Evolutionary conservation across 768 basidiomycete genomes (phyloP).

Genomic region (Leucogyrophana mollusca): DNA sequence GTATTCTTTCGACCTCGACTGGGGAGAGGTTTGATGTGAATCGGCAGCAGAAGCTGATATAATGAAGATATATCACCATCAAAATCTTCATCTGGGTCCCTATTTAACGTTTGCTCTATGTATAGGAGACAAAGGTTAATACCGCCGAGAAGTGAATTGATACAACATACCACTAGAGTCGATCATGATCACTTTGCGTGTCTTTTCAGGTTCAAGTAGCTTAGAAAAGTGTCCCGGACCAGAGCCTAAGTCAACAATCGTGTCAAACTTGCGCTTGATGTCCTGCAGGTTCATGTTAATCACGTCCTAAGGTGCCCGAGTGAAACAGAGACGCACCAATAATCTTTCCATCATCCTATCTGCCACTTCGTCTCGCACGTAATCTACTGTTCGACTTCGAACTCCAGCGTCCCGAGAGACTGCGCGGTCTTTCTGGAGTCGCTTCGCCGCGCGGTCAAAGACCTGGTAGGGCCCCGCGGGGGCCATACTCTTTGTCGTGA

Average conservation of each 20-base stretch:
- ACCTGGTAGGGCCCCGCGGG: slow-evolving; percentile 64
- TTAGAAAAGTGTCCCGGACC: slow-evolving; percentile 93
- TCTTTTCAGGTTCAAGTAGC: slow-evolving; percentile 65
- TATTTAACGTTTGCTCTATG: slow-evolving; percentile 64
- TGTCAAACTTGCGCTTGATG: slow-evolving; percentile 79
- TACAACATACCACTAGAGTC: slow-evolving; percentile 74
- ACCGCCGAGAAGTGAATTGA: background rate
- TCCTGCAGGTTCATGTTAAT: slow-evolving; percentile 55
- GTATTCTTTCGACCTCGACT: slow-evolving; percentile 80
- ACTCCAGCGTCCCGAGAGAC: slow-evolving; percentile 54
- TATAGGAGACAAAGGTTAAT: too few relatives aligned
- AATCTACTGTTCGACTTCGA: slow-evolving; percentile 81
- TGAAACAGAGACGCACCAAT: slow-evolving; percentile 48
- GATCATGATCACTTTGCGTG: slow-evolving; percentile 76
- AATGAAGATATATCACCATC: slow-evolving; percentile 53
- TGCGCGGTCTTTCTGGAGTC: slow-evolving; percentile 73
- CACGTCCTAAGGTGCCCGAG: background rate
- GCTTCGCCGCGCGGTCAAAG: slow-evolving; percentile 83
- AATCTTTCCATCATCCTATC: slow-evolving; percentile 90
- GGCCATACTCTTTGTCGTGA: slow-evolving; percentile 21
- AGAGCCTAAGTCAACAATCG: slow-evolving; percentile 84
- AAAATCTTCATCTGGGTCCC: slow-evolving; percentile 79
- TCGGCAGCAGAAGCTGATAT: too few relatives aligned
- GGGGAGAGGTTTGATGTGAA: background rate
- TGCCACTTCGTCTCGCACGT: slow-evolving; percentile 87